Percentiles rank a stretch among this genome's conserved stretches.
Evolutionary conservation across 257 asterid species (phyloP).

Genomic region (Solanum clarkiae): DNA sequence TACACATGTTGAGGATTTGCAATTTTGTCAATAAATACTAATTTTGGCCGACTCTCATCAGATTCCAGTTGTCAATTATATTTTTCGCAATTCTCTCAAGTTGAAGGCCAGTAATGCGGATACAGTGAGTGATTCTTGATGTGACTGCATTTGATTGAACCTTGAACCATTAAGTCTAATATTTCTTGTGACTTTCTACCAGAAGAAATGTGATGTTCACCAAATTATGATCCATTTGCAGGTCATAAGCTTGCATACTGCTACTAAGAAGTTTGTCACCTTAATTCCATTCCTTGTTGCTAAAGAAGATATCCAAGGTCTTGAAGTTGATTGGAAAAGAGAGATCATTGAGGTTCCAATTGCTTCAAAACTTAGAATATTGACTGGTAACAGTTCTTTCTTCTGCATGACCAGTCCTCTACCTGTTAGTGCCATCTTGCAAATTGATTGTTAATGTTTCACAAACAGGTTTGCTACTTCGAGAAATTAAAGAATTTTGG

Average conservation of each 20-base stretch:
- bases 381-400: constrained; percentile 37
- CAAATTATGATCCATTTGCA: constrained; percentile 13
- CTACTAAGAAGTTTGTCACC: constrained; percentile 38
- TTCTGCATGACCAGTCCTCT: background rate
- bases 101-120: constrained; percentile 66
- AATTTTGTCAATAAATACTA: background rate
- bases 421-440: background rate
- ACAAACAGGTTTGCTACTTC: constrained; percentile 52
- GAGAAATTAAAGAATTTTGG: constrained; percentile 77
- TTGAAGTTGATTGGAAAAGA: constrained; percentile 46
- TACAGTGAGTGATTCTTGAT: constrained; percentile 21
- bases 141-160: background rate
- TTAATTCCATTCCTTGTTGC: constrained; percentile 45
- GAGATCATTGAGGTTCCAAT: constrained; percentile 41
- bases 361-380: constrained; percentile 51
- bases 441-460: background rate
- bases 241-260: constrained; percentile 63
- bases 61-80: constrained; percentile 45
- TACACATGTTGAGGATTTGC: background rate
- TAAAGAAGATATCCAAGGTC: constrained; percentile 23
- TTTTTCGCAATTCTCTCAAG: constrained; percentile 50
- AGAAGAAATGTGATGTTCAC: background rate
- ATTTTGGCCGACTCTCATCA: constrained; percentile 8
- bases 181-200: background rate
- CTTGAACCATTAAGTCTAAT: background rate